Conservation (phyloP, 2,329 filamentous ascomycete species). For the Nemania serpens region DNA sequence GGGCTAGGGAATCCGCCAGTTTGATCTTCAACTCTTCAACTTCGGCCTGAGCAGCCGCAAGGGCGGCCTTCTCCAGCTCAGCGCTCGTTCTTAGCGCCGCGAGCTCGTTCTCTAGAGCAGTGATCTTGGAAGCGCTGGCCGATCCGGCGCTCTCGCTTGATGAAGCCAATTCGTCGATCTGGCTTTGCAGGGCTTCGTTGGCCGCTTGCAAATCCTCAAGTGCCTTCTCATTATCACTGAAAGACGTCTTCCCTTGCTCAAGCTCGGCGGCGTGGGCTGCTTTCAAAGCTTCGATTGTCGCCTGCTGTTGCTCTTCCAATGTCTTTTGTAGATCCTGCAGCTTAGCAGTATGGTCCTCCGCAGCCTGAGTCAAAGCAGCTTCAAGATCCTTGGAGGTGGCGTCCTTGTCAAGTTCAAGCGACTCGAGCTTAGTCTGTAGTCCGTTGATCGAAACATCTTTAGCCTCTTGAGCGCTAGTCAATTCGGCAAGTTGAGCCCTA, state of each 20-base stretch:
- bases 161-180: slow-evolving; percentile 57
- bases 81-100: slow-evolving; percentile 54
- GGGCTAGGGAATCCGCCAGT: slow-evolving; percentile 37
- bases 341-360: slow-evolving; percentile 54
- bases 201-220: slow-evolving; percentile 55
- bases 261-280: slow-evolving; percentile 58
- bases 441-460: slow-evolving; percentile 53
- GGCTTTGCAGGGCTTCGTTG: slow-evolving; percentile 60
- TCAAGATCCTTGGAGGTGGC: slow-evolving; percentile 46
- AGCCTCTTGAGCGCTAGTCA: slow-evolving; percentile 54
- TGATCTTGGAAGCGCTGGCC: slow-evolving; percentile 51
- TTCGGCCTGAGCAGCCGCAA: slow-evolving; percentile 51
- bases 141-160: slow-evolving; percentile 53
- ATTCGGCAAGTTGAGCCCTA: slow-evolving; percentile 53
- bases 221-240: slow-evolving; percentile 53
- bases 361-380: slow-evolving; percentile 44
- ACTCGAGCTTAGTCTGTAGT: slow-evolving; percentile 57
- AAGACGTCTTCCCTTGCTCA: slow-evolving; percentile 50
- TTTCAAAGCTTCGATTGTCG: slow-evolving; percentile 55
- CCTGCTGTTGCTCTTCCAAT: slow-evolving; percentile 55
- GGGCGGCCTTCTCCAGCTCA: slow-evolving; percentile 54
- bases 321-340: slow-evolving; percentile 56
- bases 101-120: slow-evolving; percentile 58
- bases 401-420: slow-evolving; percentile 48
- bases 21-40: slow-evolving; percentile 46